These are phyloP conservation scores for Phytopythium oedochilum DNA, from an alignment of 352 stramenopile genomes.

Conservation along the genomic window DNA sequence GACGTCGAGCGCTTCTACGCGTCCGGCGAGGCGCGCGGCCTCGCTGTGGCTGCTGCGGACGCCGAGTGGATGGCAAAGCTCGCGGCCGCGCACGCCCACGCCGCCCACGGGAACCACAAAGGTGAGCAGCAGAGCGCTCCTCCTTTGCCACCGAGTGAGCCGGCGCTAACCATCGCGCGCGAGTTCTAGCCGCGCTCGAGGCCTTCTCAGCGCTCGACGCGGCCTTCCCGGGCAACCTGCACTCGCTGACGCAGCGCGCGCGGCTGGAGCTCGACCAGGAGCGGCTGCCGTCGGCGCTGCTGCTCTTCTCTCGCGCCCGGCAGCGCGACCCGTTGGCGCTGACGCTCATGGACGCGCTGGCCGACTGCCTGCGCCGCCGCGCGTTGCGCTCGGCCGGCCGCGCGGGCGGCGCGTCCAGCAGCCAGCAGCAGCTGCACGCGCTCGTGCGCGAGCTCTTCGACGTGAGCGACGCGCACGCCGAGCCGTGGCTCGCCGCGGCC, in stretches of 20 bases:
- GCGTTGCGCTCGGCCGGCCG: slow-evolving; percentile 8
- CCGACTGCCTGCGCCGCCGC: slow-evolving; percentile 51
- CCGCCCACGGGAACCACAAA: slow-evolving; percentile 34
- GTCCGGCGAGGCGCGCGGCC: neutral
- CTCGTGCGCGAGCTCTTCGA: slow-evolving; percentile 70
- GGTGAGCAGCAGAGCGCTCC: slow-evolving; percentile 15
- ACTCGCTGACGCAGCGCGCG: slow-evolving; percentile 46
- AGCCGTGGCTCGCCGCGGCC: slow-evolving; percentile 70
- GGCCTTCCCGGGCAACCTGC: slow-evolving; percentile 65
- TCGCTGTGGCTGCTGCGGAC: slow-evolving; percentile 17
- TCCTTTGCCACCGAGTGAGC: too few species aligned
- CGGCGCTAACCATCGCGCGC: neutral
- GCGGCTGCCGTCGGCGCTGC: slow-evolving; percentile 45
- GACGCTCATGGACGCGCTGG: slow-evolving; percentile 57
- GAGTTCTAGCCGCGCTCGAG: neutral
- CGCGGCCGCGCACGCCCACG: slow-evolving; percentile 44
- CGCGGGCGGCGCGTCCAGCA: neutral
- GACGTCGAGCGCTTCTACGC: slow-evolving; percentile 53
- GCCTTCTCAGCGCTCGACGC: slow-evolving; percentile 31
- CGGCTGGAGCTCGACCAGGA: slow-evolving; percentile 63
- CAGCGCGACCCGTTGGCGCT: slow-evolving; percentile 68
- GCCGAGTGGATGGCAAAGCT: slow-evolving; percentile 55
- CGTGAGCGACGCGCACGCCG: slow-evolving; percentile 41
- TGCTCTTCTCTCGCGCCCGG: slow-evolving; percentile 46
- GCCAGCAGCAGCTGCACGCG: slow-evolving; percentile 45